Base-by-base conservation (phyloP, 2,329 filamentous ascomycete species). In the Botrytis cinerea region DNA sequence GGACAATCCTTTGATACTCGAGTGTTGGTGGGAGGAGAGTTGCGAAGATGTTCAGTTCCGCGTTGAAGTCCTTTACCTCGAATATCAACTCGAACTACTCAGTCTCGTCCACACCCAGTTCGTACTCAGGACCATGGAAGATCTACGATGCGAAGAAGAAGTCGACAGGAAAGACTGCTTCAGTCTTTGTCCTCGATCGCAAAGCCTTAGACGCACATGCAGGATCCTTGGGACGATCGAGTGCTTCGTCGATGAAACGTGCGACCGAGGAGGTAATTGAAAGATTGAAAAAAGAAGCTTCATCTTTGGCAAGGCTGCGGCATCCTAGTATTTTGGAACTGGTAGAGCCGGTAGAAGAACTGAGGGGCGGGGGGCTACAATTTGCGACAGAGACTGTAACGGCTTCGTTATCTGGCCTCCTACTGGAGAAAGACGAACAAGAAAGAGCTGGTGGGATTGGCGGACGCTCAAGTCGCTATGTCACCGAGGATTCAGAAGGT, bases 61-160 rank as follows among this genome's bases (percentile, higher is more conserved):
- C 94, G 77, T 88, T 98, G 82, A 98, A 98, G 84, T 97, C 95
- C 76, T 95, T 98, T 82, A 92, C 91, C 77, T 95, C 89, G 78
- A 97, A 98, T 84, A 98, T 99, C 84, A 91, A 91, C 74, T 91
- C 92, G 81, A 97, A 97, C 84, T 99, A 99, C 84, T 90, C 92
- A 78, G 87, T 98, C 77, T 91, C 93, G 35, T 87, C 91, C 40
- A 90, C 89, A 74, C 89, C 92, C 18, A 91, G 90, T n/a, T 92
- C 94, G 70, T 90, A 90, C 70, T 93, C 95, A 25, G 96, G 96
- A 28, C 93, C 95, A 74, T 99, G 96, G 96, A 97, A 94, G 85
- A 96, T 99, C 80, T 95, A 95, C 87, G 95, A 98, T 84, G 95
- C 93, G 74, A 98, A 97, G 86, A 97, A 97, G 85, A 98, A 98